Conservation (phyloP, 129 eudicot genomes). For the Artemisia annua region DNA sequence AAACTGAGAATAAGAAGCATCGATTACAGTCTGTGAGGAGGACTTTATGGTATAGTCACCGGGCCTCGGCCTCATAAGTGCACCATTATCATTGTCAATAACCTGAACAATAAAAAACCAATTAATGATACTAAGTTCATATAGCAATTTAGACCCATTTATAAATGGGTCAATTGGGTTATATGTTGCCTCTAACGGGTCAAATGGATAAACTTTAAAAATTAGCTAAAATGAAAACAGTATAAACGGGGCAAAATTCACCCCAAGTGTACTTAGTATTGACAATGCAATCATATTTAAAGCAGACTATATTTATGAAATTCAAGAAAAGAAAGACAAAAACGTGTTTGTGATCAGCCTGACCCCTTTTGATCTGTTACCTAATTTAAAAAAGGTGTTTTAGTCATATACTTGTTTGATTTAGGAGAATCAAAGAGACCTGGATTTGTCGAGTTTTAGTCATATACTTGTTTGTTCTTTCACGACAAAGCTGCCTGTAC, state of each 20-base stretch:
- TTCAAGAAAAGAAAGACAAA: neutral
- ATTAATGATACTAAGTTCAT: neutral
- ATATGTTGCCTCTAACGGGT: neutral
- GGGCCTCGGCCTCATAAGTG: conserved; percentile 79
- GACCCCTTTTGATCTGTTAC: neutral
- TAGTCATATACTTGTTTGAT: neutral
- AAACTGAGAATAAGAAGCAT: neutral
- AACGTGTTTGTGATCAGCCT: neutral
- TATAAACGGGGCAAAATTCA: neutral
- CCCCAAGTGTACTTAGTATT: neutral
- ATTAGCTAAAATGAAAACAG: neutral
- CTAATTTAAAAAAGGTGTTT: neutral
- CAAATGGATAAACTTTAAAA: neutral
- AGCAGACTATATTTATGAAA: neutral
- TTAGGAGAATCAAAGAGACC: conserved; percentile 37
- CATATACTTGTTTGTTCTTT: conserved; percentile 66
- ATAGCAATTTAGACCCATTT: neutral
- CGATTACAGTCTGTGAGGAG: conserved; percentile 39
- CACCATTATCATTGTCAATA: conserved; percentile 72
- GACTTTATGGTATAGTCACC: conserved; percentile 44
- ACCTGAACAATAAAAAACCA: conserved; percentile 43
- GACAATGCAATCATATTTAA: neutral
- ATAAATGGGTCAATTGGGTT: neutral
- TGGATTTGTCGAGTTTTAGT: conserved; percentile 71
- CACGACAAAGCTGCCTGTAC: conserved; percentile 81